Base-by-base conservation (phyloP, 768 basidiomycete genomes). In the Leucosporidium yakuticum region DNA sequence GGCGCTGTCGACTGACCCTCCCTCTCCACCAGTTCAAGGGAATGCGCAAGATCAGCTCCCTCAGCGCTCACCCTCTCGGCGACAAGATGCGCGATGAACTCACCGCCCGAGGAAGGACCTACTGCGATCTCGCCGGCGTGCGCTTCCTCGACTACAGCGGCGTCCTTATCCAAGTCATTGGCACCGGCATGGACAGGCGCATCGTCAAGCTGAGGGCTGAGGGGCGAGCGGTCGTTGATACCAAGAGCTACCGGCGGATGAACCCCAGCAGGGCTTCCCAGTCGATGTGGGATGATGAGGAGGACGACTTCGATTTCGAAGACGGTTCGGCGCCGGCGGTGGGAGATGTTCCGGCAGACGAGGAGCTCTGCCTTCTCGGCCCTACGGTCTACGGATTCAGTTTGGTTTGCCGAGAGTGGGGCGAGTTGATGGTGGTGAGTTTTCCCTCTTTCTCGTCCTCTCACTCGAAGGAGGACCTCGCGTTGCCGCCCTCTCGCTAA, bases 91-190 rank as follows among this genome's bases (percentile, higher is more conserved):
- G 80, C 50, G 77, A 79, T 62, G 70, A 76, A 12, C 74, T 86
- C 14, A 65, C 80, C 44, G 76, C 77, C 54, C 80, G 86, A n/a
- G 86, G 85, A 14, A 81, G 80, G 78, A 84, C 83, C 76, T 87
- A 86, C 86, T 76, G 80, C 29, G 77, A 76, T 5, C 69, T 86
- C 36, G 69, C 65, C 25, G 83, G 82, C 34, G 77, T 84, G 23
- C 84, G 85, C 67, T 85, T 86, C 71, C 82, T 83, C 72, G 80
- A 84, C 63, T 87, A 83, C 75, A 79, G 80, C n/a, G 85, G 85
- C 31, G 84, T 83, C 20, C 82, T 81, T 17, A 63, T 81, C 25
- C 81, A 81, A 58, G n/a, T 59, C 1, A 50, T 56, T 19, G 60
- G 66, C 5, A 11, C 12, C 8, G 56, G 66, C 8, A 50, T 51